A percentile compares a stretch with the other conserved stretches of the same genome.
Evolutionary conservation across 1,139 yeast genomes (phyloP).

Genomic region (Yamadazyma sp.): DNA sequence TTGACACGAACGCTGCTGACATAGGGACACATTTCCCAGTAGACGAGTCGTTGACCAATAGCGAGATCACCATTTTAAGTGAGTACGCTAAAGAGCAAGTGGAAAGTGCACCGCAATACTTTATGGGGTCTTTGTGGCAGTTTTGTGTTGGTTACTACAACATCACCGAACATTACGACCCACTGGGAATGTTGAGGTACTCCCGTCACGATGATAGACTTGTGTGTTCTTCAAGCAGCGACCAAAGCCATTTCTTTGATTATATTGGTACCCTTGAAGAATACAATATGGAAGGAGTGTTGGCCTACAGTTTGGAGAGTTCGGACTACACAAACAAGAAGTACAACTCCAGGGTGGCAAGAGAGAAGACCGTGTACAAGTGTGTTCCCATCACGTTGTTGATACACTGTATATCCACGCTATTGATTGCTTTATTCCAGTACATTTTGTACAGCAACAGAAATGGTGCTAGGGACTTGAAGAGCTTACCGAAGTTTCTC

Average conservation of each 20-base stretch:
- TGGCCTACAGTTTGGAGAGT: slow-evolving; percentile 46
- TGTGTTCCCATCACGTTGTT: slow-evolving; percentile 21
- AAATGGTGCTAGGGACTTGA: slow-evolving; percentile 30
- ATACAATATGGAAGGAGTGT: slow-evolving; percentile 43
- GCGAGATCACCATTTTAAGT: slow-evolving; percentile 49
- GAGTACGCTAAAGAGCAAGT: slow-evolving; percentile 50
- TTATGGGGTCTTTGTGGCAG: slow-evolving; percentile 39
- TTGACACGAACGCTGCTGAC: not conserved
- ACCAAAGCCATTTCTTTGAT: slow-evolving; percentile 35
- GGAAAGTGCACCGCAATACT: slow-evolving; percentile 51
- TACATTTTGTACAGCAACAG: slow-evolving; percentile 36
- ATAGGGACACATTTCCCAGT: slow-evolving; percentile 24
- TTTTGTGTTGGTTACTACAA: slow-evolving; percentile 51
- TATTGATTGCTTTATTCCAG: slow-evolving; percentile 28
- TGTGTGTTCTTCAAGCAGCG: slow-evolving; percentile 20
- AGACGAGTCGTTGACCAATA: slow-evolving; percentile 46
- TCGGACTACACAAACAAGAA: slow-evolving; percentile 18
- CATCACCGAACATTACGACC: slow-evolving; percentile 17
- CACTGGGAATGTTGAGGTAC: slow-evolving; percentile 14
- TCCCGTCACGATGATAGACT: slow-evolving; percentile 20
- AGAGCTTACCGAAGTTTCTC: slow-evolving; percentile 25
- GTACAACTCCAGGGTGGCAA: slow-evolving; percentile 20
- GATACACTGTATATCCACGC: slow-evolving; percentile 9
- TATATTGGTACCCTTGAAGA: slow-evolving; percentile 41
- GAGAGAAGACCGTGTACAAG: slow-evolving; percentile 20